Evolutionary conservation across 192 early-diverging fungal species (phyloP).

Genomic region (Powellomyces hirtus): DNA sequence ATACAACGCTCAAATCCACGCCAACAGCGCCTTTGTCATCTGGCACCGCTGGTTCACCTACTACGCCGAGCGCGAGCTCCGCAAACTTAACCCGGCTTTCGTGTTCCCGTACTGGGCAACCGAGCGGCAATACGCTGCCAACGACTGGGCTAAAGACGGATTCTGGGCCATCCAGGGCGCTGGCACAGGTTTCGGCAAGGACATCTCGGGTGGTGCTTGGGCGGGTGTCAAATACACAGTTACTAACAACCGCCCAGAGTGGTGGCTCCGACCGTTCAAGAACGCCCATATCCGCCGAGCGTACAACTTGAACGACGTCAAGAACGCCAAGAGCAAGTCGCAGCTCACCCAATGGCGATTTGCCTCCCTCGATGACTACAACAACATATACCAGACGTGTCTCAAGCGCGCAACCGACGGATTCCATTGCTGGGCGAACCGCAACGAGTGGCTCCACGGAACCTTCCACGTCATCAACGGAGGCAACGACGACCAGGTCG

Average conservation of each 20-base stretch:
- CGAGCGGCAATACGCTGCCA: neutral
- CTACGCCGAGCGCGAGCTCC: conserved; percentile 14
- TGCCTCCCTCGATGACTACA: conserved; percentile 15
- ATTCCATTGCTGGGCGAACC: conserved; percentile 1
- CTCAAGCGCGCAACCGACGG: neutral
- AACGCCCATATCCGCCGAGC: conserved; percentile 1
- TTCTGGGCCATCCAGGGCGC: conserved; percentile 12
- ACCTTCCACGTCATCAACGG: conserved; percentile 12
- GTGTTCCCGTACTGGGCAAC: conserved; percentile 21
- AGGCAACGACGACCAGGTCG: conserved; percentile 4
- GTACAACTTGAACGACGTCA: neutral
- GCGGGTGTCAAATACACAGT: neutral
- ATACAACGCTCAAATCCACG: conserved; percentile 7
- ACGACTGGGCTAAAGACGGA: conserved; percentile 6
- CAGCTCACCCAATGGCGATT: neutral
- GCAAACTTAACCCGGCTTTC: conserved; percentile 13
- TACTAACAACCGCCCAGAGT: neutral
- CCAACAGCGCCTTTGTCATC: conserved; percentile 13
- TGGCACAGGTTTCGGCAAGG: neutral
- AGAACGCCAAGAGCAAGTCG: neutral
- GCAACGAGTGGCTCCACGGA: conserved; percentile 10
- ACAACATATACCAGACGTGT: conserved; percentile 1
- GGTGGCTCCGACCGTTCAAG: neutral
- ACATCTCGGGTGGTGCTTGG: conserved; percentile 10
- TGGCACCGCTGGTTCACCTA: conserved; percentile 24